These are phyloP conservation scores for Mariannaea sp. DNA, from an alignment of 2,329 filamentous ascomycete species.

Conservation along the genomic window DNA sequence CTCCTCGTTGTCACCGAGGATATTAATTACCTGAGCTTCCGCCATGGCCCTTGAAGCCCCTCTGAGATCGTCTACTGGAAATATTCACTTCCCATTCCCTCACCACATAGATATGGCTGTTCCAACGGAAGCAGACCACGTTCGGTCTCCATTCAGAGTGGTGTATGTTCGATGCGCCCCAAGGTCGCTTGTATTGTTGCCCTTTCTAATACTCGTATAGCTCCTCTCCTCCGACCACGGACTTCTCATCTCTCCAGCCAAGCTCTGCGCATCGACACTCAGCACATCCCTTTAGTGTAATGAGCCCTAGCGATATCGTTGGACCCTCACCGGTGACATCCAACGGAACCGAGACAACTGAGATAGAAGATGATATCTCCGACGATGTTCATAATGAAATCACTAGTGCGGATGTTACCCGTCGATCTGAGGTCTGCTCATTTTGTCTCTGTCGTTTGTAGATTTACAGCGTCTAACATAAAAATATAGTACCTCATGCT, in stretches of 20 bases:
- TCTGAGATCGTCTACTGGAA: slow-evolving; percentile 65
- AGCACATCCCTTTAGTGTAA: slow-evolving; percentile 57
- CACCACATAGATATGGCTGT: slow-evolving; percentile 59
- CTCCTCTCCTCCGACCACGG: slow-evolving; percentile 45
- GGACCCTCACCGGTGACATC: slow-evolving; percentile 86
- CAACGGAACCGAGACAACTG: slow-evolving; percentile 80
- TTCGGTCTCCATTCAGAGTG: slow-evolving; percentile 54
- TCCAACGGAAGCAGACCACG: slow-evolving; percentile 57
- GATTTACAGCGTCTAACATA: background rate
- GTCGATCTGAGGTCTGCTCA: slow-evolving; percentile 41
- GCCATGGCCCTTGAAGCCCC: slow-evolving; percentile 55
- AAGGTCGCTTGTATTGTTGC: background rate
- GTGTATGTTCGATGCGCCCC: slow-evolving; percentile 49
- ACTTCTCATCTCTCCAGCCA: slow-evolving; percentile 58
- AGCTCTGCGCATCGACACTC: slow-evolving; percentile 54
- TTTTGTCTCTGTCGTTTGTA: background rate
- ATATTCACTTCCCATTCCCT: slow-evolving; percentile 44
- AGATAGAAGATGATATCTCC: slow-evolving; percentile 78
- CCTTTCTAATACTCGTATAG: slow-evolving; percentile 32
- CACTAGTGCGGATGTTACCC: slow-evolving; percentile 21
- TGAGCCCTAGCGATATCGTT: slow-evolving; percentile 71
- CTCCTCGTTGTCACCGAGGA: slow-evolving; percentile 21
- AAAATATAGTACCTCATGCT: slow-evolving; percentile 55
- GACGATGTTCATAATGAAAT: slow-evolving; percentile 58
- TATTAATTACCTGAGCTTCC: slow-evolving; percentile 16